phyloP scores from a whole-genome alignment of 495 filamentous ascomycete species.

The Friedmanniomyces simplex region DNA sequence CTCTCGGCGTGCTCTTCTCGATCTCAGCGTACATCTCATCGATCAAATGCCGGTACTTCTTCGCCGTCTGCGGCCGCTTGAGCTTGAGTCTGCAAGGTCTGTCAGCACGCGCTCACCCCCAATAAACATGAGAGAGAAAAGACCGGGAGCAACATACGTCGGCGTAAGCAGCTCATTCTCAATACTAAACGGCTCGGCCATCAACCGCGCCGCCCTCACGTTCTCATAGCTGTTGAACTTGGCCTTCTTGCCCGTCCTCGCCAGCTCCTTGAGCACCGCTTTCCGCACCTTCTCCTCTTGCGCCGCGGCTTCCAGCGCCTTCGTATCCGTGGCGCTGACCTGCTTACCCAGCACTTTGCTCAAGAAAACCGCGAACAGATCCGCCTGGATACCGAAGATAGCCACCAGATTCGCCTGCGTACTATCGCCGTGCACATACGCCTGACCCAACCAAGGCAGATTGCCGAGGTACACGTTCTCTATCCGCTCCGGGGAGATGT shows the following conservation, averaged over 20 bases:
- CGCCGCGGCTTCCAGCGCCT: constrained; percentile 54
- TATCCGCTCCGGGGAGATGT: constrained; percentile 92
- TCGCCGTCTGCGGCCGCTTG: constrained; percentile 81
- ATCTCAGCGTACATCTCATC: constrained; percentile 72
- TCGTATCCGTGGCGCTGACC: constrained; percentile 51
- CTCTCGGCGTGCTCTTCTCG: constrained; percentile 32
- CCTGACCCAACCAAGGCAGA: constrained; percentile 63
- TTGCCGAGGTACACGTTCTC: constrained; percentile 87
- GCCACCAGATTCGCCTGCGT: constrained; percentile 73
- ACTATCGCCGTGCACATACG: constrained; percentile 85
- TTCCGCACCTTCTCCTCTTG: constrained; percentile 57
- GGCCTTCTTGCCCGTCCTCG: constrained; percentile 67
- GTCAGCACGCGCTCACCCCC: constrained; percentile 2
- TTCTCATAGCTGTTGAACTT: constrained; percentile 86
- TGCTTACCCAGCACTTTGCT: constrained; percentile 59
- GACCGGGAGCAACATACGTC: constrained; percentile 91
- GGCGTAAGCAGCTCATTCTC: constrained; percentile 93
- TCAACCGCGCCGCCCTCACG: constrained; percentile 62
- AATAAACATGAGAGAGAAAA: constrained; percentile 1
- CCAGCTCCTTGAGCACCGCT: constrained; percentile 69
- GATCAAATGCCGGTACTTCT: constrained; percentile 61
- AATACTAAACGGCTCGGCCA: constrained; percentile 82
- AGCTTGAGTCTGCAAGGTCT: constrained; percentile 62
- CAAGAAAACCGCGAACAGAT: constrained; percentile 68
- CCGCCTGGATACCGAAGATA: constrained; percentile 77